phyloP scores from a whole-genome alignment of 441 rosid species.

The Erodium trifolium region DNA sequence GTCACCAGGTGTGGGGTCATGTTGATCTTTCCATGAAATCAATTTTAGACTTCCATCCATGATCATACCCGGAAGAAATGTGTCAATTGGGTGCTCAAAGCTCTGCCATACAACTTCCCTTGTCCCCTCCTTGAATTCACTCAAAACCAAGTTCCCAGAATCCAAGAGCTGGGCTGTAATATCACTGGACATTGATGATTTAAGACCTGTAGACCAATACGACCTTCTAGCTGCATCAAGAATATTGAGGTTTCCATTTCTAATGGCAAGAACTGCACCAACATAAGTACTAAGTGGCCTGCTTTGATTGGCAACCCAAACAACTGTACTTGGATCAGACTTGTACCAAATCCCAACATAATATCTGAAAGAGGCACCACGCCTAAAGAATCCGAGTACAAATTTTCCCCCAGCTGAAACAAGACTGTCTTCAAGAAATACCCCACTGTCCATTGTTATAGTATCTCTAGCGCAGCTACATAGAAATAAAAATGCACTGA shows the following conservation, averaged over 20 bases:
- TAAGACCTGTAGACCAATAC: conserved; percentile 28
- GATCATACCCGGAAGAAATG: conserved; percentile 70
- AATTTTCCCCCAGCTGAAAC: conserved; percentile 37
- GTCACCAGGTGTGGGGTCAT: conserved; percentile 46
- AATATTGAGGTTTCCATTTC: conserved; percentile 34
- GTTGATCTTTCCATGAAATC: conserved; percentile 39
- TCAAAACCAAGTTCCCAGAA: conserved; percentile 45
- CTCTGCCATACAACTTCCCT: conserved; percentile 41
- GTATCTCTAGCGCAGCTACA: conserved; percentile 31
- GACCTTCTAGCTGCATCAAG: conserved; percentile 20
- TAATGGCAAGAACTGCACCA: conserved; percentile 23
- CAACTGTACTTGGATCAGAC: conserved; percentile 32
- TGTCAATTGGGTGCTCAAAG: conserved; percentile 53
- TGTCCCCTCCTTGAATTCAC: conserved; percentile 5
- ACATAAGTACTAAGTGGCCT: conserved; percentile 25
- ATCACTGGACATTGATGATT: conserved; percentile 15
- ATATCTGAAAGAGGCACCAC: conserved; percentile 31
- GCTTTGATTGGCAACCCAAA: conserved; percentile 60
- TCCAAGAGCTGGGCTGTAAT: conserved; percentile 33
- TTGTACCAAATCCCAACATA: conserved; percentile 56
- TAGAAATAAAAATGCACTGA: conserved; percentile 21
- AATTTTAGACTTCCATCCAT: conserved; percentile 33
- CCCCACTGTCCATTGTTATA: conserved; percentile 17
- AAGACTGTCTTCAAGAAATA: conserved; percentile 34
- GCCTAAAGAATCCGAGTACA: conserved; percentile 58